These are phyloP conservation scores for Sporothrix euskadiensis DNA, from an alignment of 2,329 filamentous ascomycete species.

Conservation along the genomic window DNA sequence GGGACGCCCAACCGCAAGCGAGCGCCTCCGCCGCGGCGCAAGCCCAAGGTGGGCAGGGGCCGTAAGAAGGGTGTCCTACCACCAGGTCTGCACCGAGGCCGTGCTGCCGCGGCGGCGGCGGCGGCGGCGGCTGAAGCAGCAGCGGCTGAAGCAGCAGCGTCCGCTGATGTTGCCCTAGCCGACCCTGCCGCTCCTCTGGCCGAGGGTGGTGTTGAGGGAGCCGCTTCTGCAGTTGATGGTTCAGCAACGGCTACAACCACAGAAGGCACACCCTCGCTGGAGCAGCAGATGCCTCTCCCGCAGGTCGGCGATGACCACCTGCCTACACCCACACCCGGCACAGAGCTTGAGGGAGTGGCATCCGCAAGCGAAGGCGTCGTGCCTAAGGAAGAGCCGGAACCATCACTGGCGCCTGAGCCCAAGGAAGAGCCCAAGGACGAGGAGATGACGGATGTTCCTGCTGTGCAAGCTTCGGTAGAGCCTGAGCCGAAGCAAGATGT, in stretches of 20 bases:
- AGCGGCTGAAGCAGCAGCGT: not conserved
- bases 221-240: not conserved
- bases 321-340: not conserved
- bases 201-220: not conserved
- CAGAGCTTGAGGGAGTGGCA: not conserved
- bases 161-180: not conserved
- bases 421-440: conserved; percentile 26
- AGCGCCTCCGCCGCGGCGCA: conserved; percentile 76
- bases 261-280: not conserved
- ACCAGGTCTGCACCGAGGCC: conserved; percentile 29
- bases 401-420: not conserved
- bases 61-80: conserved; percentile 73
- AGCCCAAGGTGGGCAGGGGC: conserved; percentile 69
- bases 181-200: not conserved
- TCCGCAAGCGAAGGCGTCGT: not conserved
- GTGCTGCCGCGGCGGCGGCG: conserved; percentile 27
- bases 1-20: conserved; percentile 56
- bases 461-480: not conserved
- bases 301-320: not conserved
- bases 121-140: conserved; percentile 38
- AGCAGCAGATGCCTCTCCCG: conserved; percentile 22
- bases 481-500: not conserved
- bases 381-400: not conserved
- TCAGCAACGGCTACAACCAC: not conserved
- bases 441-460: conserved; percentile 21